Evolutionary conservation across 2,329 filamentous ascomycete species (phyloP).

Genomic region (Moelleriella libera): DNA sequence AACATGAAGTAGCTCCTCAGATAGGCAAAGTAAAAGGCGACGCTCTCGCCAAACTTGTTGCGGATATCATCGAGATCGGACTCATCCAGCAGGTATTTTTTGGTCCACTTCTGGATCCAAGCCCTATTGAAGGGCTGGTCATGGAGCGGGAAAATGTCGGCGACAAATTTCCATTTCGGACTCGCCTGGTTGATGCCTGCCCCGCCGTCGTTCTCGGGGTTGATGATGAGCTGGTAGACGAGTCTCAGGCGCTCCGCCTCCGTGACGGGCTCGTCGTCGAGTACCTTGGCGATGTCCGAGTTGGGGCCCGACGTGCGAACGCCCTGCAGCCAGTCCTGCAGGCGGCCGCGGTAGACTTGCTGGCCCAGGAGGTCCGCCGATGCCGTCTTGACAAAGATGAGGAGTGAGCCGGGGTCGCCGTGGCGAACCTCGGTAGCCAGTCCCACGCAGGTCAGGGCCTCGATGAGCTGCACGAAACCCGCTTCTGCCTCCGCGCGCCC

Average conservation of each 20-base stretch:
- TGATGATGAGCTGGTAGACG: conserved; percentile 74
- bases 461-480: conserved; percentile 64
- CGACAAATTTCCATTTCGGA: conserved; percentile 59
- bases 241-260: conserved; percentile 81
- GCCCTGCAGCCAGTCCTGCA: conserved; percentile 89
- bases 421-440: conserved; percentile 77
- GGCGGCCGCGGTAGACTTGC: conserved; percentile 73
- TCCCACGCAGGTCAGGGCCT: conserved; percentile 64
- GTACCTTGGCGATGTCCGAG: conserved; percentile 53
- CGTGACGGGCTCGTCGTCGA: conserved; percentile 62
- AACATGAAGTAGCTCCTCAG: conserved; percentile 83
- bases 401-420: conserved; percentile 58
- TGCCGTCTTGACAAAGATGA: conserved; percentile 72
- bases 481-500: conserved; percentile 56
- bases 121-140: conserved; percentile 60
- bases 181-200: conserved; percentile 59
- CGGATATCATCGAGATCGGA: conserved; percentile 61
- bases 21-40: conserved; percentile 94
- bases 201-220: conserved; percentile 58
- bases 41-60: conserved; percentile 65
- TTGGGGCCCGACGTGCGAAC: conserved; percentile 66
- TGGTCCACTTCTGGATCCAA: conserved; percentile 64
- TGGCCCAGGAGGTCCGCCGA: conserved; percentile 61
- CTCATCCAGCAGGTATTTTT: conserved; percentile 52
- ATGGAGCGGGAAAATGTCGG: conserved; percentile 66